Evolutionary conservation across 2,329 filamentous ascomycete genomes (phyloP), one percentile per base, ranked within the genome.

Genomic region (Colletotrichum sp.): DNA sequence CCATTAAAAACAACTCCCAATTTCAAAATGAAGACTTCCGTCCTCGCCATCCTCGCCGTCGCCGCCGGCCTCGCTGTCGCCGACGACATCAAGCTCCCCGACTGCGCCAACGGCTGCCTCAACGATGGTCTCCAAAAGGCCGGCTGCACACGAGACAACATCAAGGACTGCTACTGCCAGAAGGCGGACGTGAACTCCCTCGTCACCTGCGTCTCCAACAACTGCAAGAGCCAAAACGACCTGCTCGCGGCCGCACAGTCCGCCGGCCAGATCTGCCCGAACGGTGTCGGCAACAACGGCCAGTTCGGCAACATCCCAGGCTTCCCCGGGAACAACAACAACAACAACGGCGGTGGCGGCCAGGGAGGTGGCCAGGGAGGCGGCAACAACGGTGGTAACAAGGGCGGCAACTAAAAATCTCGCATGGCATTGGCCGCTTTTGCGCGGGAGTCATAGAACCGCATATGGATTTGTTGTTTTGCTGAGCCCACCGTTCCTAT

Each of bases 101-200:
- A 76, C 28, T 76, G 74, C 36, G 70, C 74, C n/a, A 76, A 74
- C 64, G 58, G 36, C 58, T 76, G 74, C 18, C n/a, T 76, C 24
- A 69, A 76, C 18, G 74, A 76, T 26, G 74, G 65, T 12, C 71
- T 76, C 21, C 70, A 76, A 3, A 76, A 76, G 48, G 65, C 70
- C 21, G 71, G 71, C 28, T 76, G 74, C 70, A 61, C 38, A 3
- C 70, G 68, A 21, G 70, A 76, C 48, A 64, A 76, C 57, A 69
- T 76, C 48, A 69, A 65, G 57, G 74, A 76, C 48, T 76, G 74
- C 32, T 76, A 76, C 58, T 76, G 74, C 36, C 70, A 58, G n/a
- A 76, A 76, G 57, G 74, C 70, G 10, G 68, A 76, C 21, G 71
- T 76, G 9, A 76, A 74, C 65, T 52, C 38, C 6, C 48, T 76